Evolutionary conservation across 2,329 filamentous ascomycete genomes (phyloP).

Genomic region (Alternaria postmessia): DNA sequence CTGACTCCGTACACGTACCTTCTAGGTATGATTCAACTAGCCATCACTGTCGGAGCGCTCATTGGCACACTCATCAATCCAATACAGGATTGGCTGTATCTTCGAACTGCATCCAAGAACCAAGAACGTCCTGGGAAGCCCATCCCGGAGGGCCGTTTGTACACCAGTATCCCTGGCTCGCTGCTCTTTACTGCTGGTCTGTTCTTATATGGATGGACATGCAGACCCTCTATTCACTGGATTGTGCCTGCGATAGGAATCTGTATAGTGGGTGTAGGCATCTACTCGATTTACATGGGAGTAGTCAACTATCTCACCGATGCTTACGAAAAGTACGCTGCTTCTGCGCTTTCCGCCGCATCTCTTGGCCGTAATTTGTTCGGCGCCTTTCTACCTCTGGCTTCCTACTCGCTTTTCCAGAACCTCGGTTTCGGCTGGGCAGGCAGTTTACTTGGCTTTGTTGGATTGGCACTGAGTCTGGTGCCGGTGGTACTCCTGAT

Average conservation of each 20-base stretch:
- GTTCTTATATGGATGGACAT: slow-evolving; percentile 33
- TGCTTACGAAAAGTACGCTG: slow-evolving; percentile 59
- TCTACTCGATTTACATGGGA: slow-evolving; percentile 55
- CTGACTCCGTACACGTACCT: no score
- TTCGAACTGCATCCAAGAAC: slow-evolving; percentile 45
- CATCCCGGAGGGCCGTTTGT: slow-evolving; percentile 55
- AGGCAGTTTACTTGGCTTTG: slow-evolving; percentile 54
- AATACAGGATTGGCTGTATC: slow-evolving; percentile 45
- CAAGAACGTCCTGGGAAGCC: slow-evolving; percentile 49
- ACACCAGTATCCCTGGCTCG: slow-evolving; percentile 53
- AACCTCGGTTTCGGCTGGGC: slow-evolving; percentile 56
- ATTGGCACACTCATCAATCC: slow-evolving; percentile 54
- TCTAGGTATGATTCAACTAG: slow-evolving; percentile 47
- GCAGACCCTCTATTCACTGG: slow-evolving; percentile 43
- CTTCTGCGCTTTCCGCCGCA: slow-evolving; percentile 57
- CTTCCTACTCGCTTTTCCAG: slow-evolving; percentile 51
- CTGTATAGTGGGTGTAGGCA: slow-evolving; percentile 21
- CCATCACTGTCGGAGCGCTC: slow-evolving; percentile 53
- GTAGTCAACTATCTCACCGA: slow-evolving; percentile 60
- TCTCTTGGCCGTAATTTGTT: slow-evolving; percentile 56
- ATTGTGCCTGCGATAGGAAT: slow-evolving; percentile 35
- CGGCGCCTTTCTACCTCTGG: slow-evolving; percentile 58
- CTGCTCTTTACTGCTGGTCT: slow-evolving; percentile 45
- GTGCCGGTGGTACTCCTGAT: slow-evolving; percentile 54
- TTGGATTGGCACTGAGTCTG: slow-evolving; percentile 50